These are phyloP conservation scores for Claviceps fusiformis DNA, from an alignment of 2,329 filamentous ascomycete genomes.

Conservation along the genomic window DNA sequence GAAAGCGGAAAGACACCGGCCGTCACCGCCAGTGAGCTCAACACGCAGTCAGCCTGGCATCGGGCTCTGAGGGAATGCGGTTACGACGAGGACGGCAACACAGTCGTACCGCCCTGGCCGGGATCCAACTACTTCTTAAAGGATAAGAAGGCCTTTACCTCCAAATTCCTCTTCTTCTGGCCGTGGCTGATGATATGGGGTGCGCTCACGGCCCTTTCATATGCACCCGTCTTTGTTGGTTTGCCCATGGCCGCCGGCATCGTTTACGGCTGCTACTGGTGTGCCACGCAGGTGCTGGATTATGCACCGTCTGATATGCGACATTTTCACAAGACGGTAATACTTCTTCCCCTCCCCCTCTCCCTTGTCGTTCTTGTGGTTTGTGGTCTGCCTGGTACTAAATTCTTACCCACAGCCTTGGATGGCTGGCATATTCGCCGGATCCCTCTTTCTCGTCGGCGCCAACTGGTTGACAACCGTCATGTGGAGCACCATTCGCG, in stretches of 20 bases:
- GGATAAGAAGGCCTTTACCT: constrained; percentile 65
- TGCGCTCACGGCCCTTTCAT: constrained; percentile 57
- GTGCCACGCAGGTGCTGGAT: constrained; percentile 62
- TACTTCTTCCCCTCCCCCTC: constrained; percentile 16
- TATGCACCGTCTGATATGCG: constrained; percentile 83
- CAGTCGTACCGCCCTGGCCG: constrained; percentile 57
- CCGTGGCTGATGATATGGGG: constrained; percentile 66
- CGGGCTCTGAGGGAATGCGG: constrained; percentile 72
- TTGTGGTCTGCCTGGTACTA: no score
- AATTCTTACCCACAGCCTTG: constrained; percentile 65
- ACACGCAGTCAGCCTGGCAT: constrained; percentile 69
- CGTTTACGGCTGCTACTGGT: constrained; percentile 61
- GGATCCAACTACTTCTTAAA: constrained; percentile 59
- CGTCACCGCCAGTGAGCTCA: constrained; percentile 78
- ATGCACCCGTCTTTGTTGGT: constrained; percentile 60
- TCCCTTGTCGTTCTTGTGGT: neutral
- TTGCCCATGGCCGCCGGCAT: constrained; percentile 56
- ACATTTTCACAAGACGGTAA: constrained; percentile 74
- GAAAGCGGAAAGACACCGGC: constrained; percentile 81
- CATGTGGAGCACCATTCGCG: constrained; percentile 34
- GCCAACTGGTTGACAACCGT: constrained; percentile 63
- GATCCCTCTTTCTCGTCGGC: constrained; percentile 67
- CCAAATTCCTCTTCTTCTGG: constrained; percentile 79
- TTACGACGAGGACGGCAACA: constrained; percentile 65
- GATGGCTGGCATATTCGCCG: constrained; percentile 86